These are phyloP conservation scores for Globisporangium mamillatum DNA, from an alignment of 352 stramenopile genomes.

Conservation along the genomic window DNA sequence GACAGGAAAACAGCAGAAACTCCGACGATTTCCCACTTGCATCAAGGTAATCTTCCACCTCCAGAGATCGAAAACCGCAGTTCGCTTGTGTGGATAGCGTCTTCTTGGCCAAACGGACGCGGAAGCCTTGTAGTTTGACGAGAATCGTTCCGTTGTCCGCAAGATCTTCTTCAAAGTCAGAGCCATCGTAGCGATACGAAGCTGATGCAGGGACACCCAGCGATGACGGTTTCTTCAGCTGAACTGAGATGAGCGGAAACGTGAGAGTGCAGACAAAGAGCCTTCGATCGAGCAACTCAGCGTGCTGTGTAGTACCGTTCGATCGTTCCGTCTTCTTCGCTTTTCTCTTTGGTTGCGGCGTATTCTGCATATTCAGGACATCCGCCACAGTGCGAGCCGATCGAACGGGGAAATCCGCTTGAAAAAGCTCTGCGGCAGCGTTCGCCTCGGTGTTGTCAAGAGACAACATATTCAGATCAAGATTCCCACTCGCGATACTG, in stretches of 20 bases:
- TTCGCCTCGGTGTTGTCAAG: neutral
- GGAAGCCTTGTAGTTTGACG: constrained; percentile 80
- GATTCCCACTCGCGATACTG: constrained; percentile 74
- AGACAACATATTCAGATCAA: constrained; percentile 31
- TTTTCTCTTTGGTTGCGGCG: constrained; percentile 22
- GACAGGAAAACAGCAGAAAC: constrained; percentile 79
- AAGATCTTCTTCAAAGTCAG: constrained; percentile 55
- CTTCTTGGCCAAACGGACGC: constrained; percentile 73
- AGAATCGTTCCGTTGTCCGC: constrained; percentile 65
- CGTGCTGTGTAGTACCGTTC: constrained; percentile 11
- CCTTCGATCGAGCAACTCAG: constrained; percentile 65
- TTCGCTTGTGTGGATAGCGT: constrained; percentile 78
- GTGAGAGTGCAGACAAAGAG: constrained; percentile 83
- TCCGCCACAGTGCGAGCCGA: constrained; percentile 3
- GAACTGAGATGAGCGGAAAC: constrained; percentile 73
- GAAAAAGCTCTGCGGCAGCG: constrained; percentile 3
- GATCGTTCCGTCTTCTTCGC: constrained; percentile 26
- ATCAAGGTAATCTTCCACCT: constrained; percentile 78
- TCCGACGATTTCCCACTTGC: constrained; percentile 57
- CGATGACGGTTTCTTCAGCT: constrained; percentile 73
- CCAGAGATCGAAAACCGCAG: constrained; percentile 61
- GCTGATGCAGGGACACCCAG: constrained; percentile 39
- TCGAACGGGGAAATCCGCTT: neutral
- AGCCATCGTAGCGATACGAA: constrained; percentile 60
- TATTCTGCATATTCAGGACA: neutral